Conservation (phyloP, 1,284 basidiomycete genomes). For the Mixia osmundae region DNA sequence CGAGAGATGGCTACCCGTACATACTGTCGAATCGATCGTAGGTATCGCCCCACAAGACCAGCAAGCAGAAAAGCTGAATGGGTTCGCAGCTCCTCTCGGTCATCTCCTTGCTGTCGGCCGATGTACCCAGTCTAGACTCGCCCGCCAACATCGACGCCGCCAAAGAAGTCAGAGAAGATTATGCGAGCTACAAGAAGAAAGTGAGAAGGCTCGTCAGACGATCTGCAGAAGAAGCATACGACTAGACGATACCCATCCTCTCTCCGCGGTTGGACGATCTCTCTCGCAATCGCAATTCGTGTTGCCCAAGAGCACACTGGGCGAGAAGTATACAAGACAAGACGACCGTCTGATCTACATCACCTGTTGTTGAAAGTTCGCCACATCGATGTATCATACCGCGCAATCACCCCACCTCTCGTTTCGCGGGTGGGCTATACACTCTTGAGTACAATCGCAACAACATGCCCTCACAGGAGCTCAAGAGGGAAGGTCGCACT, state of each 20-base stretch:
- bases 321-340: not conserved
- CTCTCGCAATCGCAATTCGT: not conserved
- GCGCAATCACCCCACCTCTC: not conserved
- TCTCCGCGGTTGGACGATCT: not conserved
- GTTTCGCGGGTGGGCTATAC: no score
- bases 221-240: constrained; percentile 65
- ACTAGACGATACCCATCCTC: constrained; percentile 23
- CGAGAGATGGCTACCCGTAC: constrained; percentile 93
- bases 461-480: no score
- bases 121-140: constrained; percentile 77
- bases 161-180: constrained; percentile 58
- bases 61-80: not conserved
- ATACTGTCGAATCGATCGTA: constrained; percentile 90
- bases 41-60: constrained; percentile 21
- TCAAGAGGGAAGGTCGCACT: no score
- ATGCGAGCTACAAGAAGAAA: constrained; percentile 68
- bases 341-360: not conserved
- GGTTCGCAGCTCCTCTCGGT: constrained; percentile 62
- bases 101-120: constrained; percentile 79
- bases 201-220: constrained; percentile 60
- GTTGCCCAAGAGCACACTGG: not conserved
- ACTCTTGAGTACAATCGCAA: no score
- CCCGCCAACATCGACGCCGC: constrained; percentile 96
- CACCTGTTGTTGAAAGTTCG: not conserved
- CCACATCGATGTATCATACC: not conserved